Base-by-base conservation (phyloP, 2,329 filamentous ascomycete species). In the Lanzia echinophila region DNA sequence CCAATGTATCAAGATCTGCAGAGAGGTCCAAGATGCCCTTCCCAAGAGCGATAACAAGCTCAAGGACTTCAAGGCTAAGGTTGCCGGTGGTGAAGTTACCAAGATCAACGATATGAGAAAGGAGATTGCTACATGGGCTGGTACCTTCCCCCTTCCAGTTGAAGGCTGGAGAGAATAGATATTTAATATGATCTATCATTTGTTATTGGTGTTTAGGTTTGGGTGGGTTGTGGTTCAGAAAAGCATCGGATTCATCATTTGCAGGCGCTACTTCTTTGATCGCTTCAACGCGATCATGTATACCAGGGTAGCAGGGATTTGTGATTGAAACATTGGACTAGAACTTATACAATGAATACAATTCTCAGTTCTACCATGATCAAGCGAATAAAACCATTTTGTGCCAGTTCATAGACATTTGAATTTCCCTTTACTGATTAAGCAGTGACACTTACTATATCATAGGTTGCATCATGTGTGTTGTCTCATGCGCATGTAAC, bases 21-120 rank as follows among this genome's bases (percentile, higher is more conserved):
- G 90, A 81, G 84, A 91, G 69, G 79, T 95, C 65, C 94, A 97
- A 79, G 78, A 70, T 56, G 76, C 79, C 60, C 82, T 97, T 22
- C 92, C 94, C 72, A 96, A 96, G 84, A 88, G 94, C 74, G 90
- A 89, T 68, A 99, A 97, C 84, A 96, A 95, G 84, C 88, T 95
- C 73, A 97, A 97, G 85, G 94, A 99, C 79, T 97, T 99, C 87
- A 95, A 92, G 81, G 84, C 83, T 70, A 92, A 90, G 82, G 89
- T 96, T 58, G 82, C 87, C 55, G 76, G 79, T 63, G 91, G 90
- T 60, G 81, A 86, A 68, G 79, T 95, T 47, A 73, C 82, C 58
- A 88, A 91, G 78, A 92, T 99, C 75, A 84, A 87, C 71, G 81
- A 79, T 63, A 80, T 96, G 70, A 88, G 85, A 78, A 87, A 90